Conservation (phyloP, 208 protist genomes). For the Kentomonas sorsogonicus region DNA sequence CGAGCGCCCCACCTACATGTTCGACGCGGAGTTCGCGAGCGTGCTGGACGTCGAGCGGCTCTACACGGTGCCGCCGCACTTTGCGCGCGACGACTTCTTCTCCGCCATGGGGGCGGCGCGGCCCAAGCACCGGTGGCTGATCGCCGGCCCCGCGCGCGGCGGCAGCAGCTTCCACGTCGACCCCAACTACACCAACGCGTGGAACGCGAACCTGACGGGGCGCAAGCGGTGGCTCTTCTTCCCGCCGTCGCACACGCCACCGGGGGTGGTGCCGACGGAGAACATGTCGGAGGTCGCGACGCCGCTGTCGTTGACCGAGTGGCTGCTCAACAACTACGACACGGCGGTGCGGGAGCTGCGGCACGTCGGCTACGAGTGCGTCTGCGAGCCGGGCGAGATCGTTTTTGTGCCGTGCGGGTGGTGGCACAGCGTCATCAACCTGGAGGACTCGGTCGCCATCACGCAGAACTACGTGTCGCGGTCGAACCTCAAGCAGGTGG, state of each 20-base stretch:
- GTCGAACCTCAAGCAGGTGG: constrained; percentile 62
- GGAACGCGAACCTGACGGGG: constrained; percentile 87
- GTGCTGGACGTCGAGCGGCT: constrained; percentile 47
- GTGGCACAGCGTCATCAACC: constrained; percentile 90
- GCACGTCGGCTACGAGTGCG: constrained; percentile 69
- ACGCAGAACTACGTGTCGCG: constrained; percentile 89
- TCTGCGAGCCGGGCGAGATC: constrained; percentile 84
- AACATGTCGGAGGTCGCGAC: constrained; percentile 85
- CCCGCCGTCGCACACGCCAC: constrained; percentile 63
- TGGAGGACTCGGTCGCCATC: constrained; percentile 80
- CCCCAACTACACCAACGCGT: constrained; percentile 83
- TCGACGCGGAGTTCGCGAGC: constrained; percentile 79
- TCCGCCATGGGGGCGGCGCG: constrained; percentile 50
- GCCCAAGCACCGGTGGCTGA: constrained; percentile 87
- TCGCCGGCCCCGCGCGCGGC: constrained; percentile 71
- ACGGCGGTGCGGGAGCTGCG: constrained; percentile 55
- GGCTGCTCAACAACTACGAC: constrained; percentile 85
- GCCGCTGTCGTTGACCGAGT: constrained; percentile 85
- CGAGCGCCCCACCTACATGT: constrained; percentile 90
- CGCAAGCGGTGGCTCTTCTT: constrained; percentile 88
- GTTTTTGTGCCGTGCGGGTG: constrained; percentile 88
- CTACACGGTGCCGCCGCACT: constrained; percentile 78
- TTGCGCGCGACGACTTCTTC: constrained; percentile 82
- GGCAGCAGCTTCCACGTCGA: constrained; percentile 89
- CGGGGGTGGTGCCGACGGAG: constrained; percentile 65